Conservation (phyloP, 345 rosid species). For the Pugionium dolabratum region DNA sequence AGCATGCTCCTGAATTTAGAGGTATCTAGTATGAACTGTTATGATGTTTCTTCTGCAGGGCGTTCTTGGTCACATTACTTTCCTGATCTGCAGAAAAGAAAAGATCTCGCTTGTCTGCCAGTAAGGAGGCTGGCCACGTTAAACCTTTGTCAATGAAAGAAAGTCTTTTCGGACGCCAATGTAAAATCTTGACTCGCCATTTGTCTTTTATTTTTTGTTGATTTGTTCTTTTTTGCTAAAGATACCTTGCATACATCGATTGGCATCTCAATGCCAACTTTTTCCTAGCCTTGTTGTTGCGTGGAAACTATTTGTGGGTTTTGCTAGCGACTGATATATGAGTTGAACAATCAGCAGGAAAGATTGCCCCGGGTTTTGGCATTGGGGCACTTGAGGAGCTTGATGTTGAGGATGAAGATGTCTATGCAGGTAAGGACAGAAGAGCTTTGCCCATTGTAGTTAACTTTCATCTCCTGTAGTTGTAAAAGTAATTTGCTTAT, state of each 20-base stretch:
- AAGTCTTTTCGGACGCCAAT: constrained; percentile 70
- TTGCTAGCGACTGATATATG: constrained; percentile 46
- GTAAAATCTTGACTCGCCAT: constrained; percentile 54
- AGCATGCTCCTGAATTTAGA: constrained; percentile 97
- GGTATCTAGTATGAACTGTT: constrained; percentile 49
- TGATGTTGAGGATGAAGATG: constrained; percentile 96
- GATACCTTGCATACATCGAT: constrained; percentile 9
- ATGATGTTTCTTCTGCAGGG: constrained; percentile 25
- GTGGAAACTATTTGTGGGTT: constrained; percentile 20
- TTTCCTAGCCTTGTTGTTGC: constrained; percentile 29
- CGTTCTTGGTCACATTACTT: constrained; percentile 18
- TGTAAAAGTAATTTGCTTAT: constrained; percentile 11
- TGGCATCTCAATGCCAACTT: constrained; percentile 16
- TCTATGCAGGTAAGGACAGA: constrained; percentile 49
- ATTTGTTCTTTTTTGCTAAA: constrained; percentile 8
- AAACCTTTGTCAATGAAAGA: constrained; percentile 62
- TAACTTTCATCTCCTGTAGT: neutral
- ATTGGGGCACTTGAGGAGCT: constrained; percentile 98
- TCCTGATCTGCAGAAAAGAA: constrained; percentile 60
- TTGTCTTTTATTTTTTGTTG: neutral
- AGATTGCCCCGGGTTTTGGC: constrained; percentile 93
- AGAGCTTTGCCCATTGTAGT: constrained; percentile 8
- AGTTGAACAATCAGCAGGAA: constrained; percentile 65
- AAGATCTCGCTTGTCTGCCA: constrained; percentile 56
- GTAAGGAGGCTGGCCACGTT: constrained; percentile 48